These are phyloP conservation scores for Xylaria intraflava DNA, from an alignment of 495 filamentous ascomycete genomes.

Conservation along the genomic window DNA sequence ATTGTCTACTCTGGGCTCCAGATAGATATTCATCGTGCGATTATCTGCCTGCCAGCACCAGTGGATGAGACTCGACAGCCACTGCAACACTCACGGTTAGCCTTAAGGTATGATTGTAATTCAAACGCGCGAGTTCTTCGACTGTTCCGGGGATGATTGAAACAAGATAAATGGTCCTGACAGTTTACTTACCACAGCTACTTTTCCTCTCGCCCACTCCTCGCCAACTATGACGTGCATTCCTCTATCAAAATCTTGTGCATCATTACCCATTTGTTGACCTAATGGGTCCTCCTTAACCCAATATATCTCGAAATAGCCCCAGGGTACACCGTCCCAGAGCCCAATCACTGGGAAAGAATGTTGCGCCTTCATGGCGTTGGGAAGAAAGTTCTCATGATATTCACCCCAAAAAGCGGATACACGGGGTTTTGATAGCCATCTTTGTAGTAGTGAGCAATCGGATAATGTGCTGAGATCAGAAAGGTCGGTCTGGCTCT, in stretches of 20 bases:
- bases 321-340: slow-evolving; percentile 94
- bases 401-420: slow-evolving; percentile 72
- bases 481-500: slow-evolving; percentile 21
- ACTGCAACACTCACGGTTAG: slow-evolving; percentile 32
- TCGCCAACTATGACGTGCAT: slow-evolving; percentile 87
- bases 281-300: slow-evolving; percentile 86
- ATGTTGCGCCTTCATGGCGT: slow-evolving; percentile 58
- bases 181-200: slow-evolving; percentile 37
- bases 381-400: slow-evolving; percentile 59
- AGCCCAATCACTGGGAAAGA: slow-evolving; percentile 87
- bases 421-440: slow-evolving; percentile 88
- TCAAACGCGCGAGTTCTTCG: too few species aligned
- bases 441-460: slow-evolving; percentile 69
- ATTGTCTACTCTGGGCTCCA: slow-evolving; percentile 94
- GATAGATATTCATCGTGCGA: slow-evolving; percentile 69
- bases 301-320: slow-evolving; percentile 98
- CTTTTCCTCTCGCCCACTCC: slow-evolving; percentile 77
- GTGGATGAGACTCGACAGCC: slow-evolving; percentile 82
- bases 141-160: neutral
- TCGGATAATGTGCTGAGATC: slow-evolving; percentile 48
- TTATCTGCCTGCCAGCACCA: slow-evolving; percentile 73
- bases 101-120: too few species aligned
- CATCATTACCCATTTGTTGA: slow-evolving; percentile 50
- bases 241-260: slow-evolving; percentile 79
- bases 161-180: neutral